Evolutionary conservation across 1,139 yeast genomes (phyloP).

Genomic region (Scheffersomyces insectosa): DNA sequence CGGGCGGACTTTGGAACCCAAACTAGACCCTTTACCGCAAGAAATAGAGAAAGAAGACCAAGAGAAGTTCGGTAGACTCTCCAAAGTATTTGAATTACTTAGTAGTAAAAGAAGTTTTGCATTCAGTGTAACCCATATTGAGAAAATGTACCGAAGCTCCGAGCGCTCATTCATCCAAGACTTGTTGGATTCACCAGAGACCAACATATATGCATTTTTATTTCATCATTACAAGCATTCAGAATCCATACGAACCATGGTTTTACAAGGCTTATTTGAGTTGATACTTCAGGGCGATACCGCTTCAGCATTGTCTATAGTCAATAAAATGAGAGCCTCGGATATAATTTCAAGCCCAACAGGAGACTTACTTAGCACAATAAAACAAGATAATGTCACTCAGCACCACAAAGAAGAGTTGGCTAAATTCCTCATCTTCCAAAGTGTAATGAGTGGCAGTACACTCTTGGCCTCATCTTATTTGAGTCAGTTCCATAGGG

Average conservation of each 20-base stretch:
- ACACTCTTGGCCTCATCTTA: slow-evolving; percentile 24
- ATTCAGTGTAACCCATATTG: not conserved
- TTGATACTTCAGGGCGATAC: slow-evolving; percentile 11
- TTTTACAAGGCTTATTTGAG: slow-evolving; percentile 18
- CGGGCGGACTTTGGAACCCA: not conserved
- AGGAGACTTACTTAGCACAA: not conserved
- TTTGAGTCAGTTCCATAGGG: slow-evolving; percentile 4
- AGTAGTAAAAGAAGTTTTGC: slow-evolving; percentile 4
- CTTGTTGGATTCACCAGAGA: slow-evolving; percentile 18
- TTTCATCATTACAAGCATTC: slow-evolving; percentile 16
- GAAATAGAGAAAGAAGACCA: not conserved
- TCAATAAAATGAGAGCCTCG: slow-evolving; percentile 7
- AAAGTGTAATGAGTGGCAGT: slow-evolving; percentile 19
- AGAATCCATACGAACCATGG: slow-evolving; percentile 19
- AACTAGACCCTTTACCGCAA: not conserved
- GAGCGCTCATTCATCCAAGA: slow-evolving; percentile 18
- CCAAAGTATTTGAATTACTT: slow-evolving; percentile 15
- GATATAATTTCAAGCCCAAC: not conserved
- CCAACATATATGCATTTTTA: slow-evolving; percentile 17
- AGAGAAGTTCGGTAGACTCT: slow-evolving; percentile 14
- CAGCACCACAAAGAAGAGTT: not conserved
- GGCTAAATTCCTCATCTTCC: slow-evolving; percentile 9
- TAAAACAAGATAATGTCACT: not conserved
- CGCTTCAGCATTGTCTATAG: slow-evolving; percentile 5
- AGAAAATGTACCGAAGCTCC: not conserved